These are phyloP conservation scores for Phytophthora hybrid DNA, from an alignment of 352 stramenopile genomes.

Conservation along the genomic window DNA sequence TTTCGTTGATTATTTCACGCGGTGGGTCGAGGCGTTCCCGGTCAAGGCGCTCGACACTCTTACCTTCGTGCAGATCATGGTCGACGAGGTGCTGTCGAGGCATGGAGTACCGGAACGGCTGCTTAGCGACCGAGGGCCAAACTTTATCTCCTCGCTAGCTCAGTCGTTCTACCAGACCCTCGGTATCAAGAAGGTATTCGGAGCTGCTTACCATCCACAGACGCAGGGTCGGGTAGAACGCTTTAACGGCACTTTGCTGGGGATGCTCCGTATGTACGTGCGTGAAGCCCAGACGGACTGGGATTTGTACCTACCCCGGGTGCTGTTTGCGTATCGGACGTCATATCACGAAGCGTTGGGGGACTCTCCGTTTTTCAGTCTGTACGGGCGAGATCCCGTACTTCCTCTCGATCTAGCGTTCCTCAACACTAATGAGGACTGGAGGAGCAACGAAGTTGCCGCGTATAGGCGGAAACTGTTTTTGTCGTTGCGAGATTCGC, in stretches of 20 bases:
- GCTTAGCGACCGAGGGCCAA: slow-evolving; percentile 2
- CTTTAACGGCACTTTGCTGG: too few species aligned
- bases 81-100: neutral
- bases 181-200: too few species aligned
- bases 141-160: neutral
- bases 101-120: neutral
- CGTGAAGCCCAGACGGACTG: slow-evolving; percentile 2
- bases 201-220: too few species aligned
- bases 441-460: slow-evolving; percentile 14
- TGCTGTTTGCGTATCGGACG: slow-evolving; percentile 19
- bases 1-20: neutral
- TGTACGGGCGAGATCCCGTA: slow-evolving; percentile 6
- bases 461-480: neutral
- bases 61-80: neutral
- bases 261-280: too few species aligned
- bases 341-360: slow-evolving; percentile 11
- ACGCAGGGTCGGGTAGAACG: too few species aligned
- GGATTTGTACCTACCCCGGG: slow-evolving; percentile 1
- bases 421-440: slow-evolving; percentile 5
- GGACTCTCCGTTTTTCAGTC: slow-evolving; percentile 10
- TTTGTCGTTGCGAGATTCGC: neutral
- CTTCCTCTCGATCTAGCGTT: slow-evolving; percentile 17
- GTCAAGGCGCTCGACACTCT: neutral
- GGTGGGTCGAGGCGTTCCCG: neutral
- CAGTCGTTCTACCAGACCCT: too few species aligned